Evolutionary conservation across 768 basidiomycete genomes (phyloP), one percentile per base, ranked within the genome.

Genomic region (Saitozyma sp.): DNA sequence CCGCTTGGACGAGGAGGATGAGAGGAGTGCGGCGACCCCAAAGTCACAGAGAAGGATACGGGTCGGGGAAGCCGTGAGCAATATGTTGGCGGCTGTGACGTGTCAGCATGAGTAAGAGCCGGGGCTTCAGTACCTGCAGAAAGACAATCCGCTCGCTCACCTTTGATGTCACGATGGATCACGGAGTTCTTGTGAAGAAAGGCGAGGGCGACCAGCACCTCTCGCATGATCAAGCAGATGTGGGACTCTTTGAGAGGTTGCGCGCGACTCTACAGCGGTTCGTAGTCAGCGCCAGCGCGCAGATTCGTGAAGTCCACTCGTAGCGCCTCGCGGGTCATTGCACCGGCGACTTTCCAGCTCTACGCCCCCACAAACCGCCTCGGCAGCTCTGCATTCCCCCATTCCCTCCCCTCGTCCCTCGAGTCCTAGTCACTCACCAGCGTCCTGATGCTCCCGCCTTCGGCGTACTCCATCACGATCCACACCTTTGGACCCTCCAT

Each of bases 391-490:
- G 50, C 58, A 51, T 54, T 37, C 14, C 10, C 45, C 45, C 45
- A 13, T 46, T 46, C 13, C 45, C 45, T 11, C 45, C 45, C 11
- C 29, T n/a, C 14, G 19, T 41, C 45, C 13, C 9, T 29, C 29
- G 29, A 29, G 29, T 29, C 29, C 29, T 29, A 29, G 29, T 40
- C 11, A 70, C 80, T 67, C 56, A 83, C 83, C 69, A 99, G 83
- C 2, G 92, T 90, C 51, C 91, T 83, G 7, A 97, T 91, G 75
- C 91, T 94, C 8, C 96, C 96, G 6, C 95, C 95, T 66, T 92
- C 88, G 8, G 96, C 96, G 71, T 88, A 88, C 78, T 99, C 96
- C 96, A 99, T 99, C 43, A 89, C 91, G 69, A 99, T 98, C 94
- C 96, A 99, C 9, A 99, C 92, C 54, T 91, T 89, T 38, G 92